Evolutionary conservation across 2,329 filamentous ascomycete genomes (phyloP), one percentile per base, ranked within the genome.

Genomic region (Samsoniella hepiali): DNA sequence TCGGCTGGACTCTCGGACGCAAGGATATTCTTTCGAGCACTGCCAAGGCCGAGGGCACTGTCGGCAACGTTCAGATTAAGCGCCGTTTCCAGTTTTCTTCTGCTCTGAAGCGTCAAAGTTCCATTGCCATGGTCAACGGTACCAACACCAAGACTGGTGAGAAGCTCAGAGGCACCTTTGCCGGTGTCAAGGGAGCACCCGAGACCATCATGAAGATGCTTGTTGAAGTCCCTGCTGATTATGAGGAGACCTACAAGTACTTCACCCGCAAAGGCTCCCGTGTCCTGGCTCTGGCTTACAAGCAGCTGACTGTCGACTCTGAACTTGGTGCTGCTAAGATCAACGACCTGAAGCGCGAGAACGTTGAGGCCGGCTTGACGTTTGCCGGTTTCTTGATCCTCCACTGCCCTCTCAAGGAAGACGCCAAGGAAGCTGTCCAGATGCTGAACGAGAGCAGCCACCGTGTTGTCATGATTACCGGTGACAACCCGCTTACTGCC

Each of bases 381-480:
- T 99, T 99, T 77, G 95, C 95, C 65, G 95, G 95, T 64, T 99
- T 99, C 80, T 81, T 99, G 66, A 93, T 99, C 58, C 82, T 99
- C 36, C 94, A 97, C 75, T 97, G 93, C 71, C 95, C 95, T 5
- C 83, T 99, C 63, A 99, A 99, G 79, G 93, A 97, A 32, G 95
- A 99, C 75, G 95, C 95, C 54, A 91, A 96, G 78, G 89, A 95
- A 74, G 88, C 95, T 45, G 91, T 99, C 47, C 91, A 90, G 68
- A 97, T 98, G 92, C 84, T 99, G 70, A 99, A 97, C 73, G 95
- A 99, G 81, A 98, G 94, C 77, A 98, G 93, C 78, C 95, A 99
- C 76, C 91, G 95, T 70, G 93, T 97, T 54, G 91, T 99, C 69
- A 99, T 99, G 95, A 99, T 99, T 68, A 99, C 95, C 65, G 95